These are phyloP conservation scores for Ophiostoma perfectum DNA, from an alignment of 2,329 filamentous ascomycete species.

Conservation along the genomic window DNA sequence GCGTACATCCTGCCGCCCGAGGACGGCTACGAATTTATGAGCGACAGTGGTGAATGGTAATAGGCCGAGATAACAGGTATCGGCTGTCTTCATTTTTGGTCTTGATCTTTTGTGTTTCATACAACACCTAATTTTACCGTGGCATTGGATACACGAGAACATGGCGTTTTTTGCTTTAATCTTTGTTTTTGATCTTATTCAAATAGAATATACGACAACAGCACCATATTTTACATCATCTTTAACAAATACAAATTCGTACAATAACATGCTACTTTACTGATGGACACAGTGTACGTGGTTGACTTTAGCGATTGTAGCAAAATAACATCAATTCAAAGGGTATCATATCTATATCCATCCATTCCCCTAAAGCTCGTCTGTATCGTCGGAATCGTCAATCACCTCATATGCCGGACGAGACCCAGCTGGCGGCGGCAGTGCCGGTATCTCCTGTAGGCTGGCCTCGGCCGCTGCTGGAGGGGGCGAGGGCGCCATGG, in stretches of 20 bases:
- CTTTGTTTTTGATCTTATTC: neutral
- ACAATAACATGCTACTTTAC: too few species aligned
- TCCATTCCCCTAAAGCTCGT: conserved; percentile 22
- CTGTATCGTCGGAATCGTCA: conserved; percentile 24
- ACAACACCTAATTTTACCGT: neutral
- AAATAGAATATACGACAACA: neutral
- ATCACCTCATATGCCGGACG: conserved; percentile 8
- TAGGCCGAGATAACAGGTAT: neutral
- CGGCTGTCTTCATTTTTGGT: neutral
- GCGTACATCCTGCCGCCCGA: conserved; percentile 69
- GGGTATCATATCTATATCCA: conserved; percentile 19
- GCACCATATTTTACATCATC: neutral
- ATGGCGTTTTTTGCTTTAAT: neutral
- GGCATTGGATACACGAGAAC: conserved; percentile 6
- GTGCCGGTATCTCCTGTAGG: neutral
- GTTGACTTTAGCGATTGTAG: too few species aligned
- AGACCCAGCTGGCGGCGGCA: neutral
- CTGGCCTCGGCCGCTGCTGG: neutral
- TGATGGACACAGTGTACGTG: too few species aligned
- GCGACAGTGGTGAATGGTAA: conserved; percentile 9
- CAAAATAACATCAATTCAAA: neutral
- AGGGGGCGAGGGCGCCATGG: neutral
- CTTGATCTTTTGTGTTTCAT: neutral
- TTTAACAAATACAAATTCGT: too few species aligned
- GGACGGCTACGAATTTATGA: conserved; percentile 58